phyloP scores from a whole-genome alignment of 2,329 filamentous ascomycete species.

The Fusarium phyllophilum region DNA sequence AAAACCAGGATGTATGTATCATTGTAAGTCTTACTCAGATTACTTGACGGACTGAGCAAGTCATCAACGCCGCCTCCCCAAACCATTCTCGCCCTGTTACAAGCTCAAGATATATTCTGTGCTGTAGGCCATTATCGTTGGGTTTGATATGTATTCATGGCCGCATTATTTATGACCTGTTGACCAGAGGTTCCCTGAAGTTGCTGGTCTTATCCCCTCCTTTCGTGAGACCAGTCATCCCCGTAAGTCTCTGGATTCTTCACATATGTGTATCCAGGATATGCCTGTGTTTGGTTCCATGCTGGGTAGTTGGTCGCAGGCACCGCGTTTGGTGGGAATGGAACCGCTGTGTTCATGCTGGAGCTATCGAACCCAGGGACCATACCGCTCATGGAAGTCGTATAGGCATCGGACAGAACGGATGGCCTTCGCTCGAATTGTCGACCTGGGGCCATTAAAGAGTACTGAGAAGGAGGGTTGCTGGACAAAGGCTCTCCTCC shows the following conservation, averaged over 20 bases:
- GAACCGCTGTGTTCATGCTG: slow-evolving; percentile 41
- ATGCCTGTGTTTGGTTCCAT: slow-evolving; percentile 57
- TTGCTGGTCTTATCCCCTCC: slow-evolving; percentile 11
- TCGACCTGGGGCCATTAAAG: slow-evolving; percentile 52
- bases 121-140: slow-evolving; percentile 9
- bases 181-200: slow-evolving; percentile 21
- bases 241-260: slow-evolving; percentile 52
- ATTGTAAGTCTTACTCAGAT: slow-evolving; percentile 4
- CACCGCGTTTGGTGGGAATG: slow-evolving; percentile 53
- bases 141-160: slow-evolving; percentile 23
- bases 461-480: slow-evolving; percentile 53
- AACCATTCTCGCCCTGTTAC: neutral
- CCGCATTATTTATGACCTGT: slow-evolving; percentile 17
- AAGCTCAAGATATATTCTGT: neutral
- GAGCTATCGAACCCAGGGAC: slow-evolving; percentile 52
- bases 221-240: slow-evolving; percentile 49
- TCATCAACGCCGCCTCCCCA: neutral
- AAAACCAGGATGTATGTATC: neutral
- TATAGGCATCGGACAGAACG: slow-evolving; percentile 57
- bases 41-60: neutral
- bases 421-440: slow-evolving; percentile 57
- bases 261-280: slow-evolving; percentile 47
- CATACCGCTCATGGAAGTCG: slow-evolving; percentile 51
- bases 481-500: slow-evolving; percentile 54
- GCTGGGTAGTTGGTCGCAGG: slow-evolving; percentile 52